Conservation (phyloP, 176 grass and related monocot species). For the Metroxylon sagu region DNA sequence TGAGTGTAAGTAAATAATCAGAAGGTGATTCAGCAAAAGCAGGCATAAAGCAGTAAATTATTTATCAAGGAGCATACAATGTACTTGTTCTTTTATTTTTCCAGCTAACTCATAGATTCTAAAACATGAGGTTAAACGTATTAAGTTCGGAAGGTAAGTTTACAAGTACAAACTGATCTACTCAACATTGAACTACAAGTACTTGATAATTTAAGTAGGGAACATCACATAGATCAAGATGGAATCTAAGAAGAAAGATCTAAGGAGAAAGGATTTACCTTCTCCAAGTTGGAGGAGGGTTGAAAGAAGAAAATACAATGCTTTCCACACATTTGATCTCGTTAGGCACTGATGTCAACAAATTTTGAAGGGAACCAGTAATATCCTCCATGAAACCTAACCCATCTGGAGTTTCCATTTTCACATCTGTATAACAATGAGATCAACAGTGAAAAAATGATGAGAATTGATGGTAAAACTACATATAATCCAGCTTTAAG, state of each 20-base stretch:
- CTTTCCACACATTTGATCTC: constrained; percentile 79
- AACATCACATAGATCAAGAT: neutral
- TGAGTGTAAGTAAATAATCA: too few relatives aligned
- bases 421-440: constrained; percentile 39
- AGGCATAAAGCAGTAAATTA: too few relatives aligned
- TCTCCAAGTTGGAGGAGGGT: constrained; percentile 91
- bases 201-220: neutral
- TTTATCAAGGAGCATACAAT: too few relatives aligned
- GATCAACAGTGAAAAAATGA: constrained; percentile 12
- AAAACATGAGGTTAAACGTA: too few relatives aligned
- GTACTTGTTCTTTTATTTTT: too few relatives aligned
- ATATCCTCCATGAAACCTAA: constrained; percentile 82
- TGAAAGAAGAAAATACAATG: constrained; percentile 89
- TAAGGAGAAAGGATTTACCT: constrained; percentile 34
- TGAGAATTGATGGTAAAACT: constrained; percentile 1
- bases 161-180: too few relatives aligned
- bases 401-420: constrained; percentile 60
- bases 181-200: neutral
- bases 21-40: too few relatives aligned
- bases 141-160: too few relatives aligned
- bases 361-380: constrained; percentile 42
- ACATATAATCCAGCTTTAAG: too few relatives aligned
- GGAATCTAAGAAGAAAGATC: neutral
- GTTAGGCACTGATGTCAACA: constrained; percentile 38
- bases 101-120: too few relatives aligned